phyloP scores from a whole-genome alignment of 1,284 basidiomycete species.

The Hortiboletus rubellus region DNA sequence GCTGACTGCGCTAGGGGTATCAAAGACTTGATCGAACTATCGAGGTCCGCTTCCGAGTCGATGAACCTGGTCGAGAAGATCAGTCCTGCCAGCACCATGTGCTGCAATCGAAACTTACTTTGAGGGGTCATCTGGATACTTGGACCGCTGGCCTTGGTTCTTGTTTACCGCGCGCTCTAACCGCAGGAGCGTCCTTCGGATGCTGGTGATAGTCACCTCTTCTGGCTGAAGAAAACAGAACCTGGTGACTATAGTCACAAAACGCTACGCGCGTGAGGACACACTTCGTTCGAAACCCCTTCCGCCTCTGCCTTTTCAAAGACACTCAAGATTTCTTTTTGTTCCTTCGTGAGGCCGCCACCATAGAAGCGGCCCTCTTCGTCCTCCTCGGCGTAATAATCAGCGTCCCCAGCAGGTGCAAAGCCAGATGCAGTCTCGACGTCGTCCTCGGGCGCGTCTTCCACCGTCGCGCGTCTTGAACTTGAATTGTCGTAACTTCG shows the following conservation, averaged over 20 bases:
- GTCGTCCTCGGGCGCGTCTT: slow-evolving; percentile 56
- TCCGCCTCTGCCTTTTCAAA: slow-evolving; percentile 74
- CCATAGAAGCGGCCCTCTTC: slow-evolving; percentile 93
- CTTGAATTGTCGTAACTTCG: slow-evolving; percentile 18
- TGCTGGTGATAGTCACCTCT: slow-evolving; percentile 64
- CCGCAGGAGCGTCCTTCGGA: slow-evolving; percentile 74
- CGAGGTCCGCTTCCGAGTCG: slow-evolving; percentile 95
- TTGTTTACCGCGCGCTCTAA: slow-evolving; percentile 90
- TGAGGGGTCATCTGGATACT: slow-evolving; percentile 86
- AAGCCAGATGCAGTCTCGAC: slow-evolving; percentile 46
- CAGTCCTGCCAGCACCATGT: background rate
- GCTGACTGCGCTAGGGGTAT: slow-evolving; percentile 90
- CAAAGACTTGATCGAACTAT: slow-evolving; percentile 82
- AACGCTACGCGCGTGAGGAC: slow-evolving; percentile 31
- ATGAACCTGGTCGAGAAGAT: slow-evolving; percentile 72
- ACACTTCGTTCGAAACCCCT: slow-evolving; percentile 66
- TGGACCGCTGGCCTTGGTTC: slow-evolving; percentile 94
- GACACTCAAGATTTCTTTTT: slow-evolving; percentile 89
- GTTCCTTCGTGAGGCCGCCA: slow-evolving; percentile 85
- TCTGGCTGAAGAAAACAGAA: slow-evolving; percentile 48
- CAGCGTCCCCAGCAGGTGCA: slow-evolving; percentile 81
- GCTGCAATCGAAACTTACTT: slow-evolving; percentile 52
- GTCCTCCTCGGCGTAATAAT: slow-evolving; percentile 89
- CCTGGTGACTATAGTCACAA: slow-evolving; percentile 30
- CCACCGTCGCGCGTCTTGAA: slow-evolving; percentile 52